Conservation (phyloP, 768 basidiomycete species). For the Hypsizygus marmoreus region DNA sequence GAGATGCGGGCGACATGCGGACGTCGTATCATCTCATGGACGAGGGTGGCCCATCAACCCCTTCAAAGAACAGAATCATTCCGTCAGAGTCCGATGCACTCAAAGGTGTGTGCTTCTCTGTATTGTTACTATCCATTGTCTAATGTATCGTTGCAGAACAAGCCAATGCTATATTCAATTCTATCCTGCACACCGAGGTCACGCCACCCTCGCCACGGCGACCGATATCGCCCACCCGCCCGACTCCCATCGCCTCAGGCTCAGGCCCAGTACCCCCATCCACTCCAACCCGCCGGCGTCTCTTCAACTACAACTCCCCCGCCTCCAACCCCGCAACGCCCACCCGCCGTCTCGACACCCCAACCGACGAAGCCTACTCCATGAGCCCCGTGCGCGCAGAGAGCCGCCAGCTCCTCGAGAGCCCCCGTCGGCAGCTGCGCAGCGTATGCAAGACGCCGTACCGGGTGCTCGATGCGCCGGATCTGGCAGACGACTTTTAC, state of each 20-base stretch:
- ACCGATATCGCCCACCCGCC: conserved; percentile 62
- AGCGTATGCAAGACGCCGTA: conserved; percentile 94
- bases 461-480: conserved; percentile 95
- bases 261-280: conserved; percentile 45
- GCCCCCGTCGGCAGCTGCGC: conserved; percentile 78
- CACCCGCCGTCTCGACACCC: conserved; percentile 69
- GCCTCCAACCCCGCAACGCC: conserved; percentile 59
- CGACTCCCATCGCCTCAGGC: conserved; percentile 38
- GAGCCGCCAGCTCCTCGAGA: conserved; percentile 80
- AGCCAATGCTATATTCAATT: conserved; percentile 80
- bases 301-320: conserved; percentile 72
- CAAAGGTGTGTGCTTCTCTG: conserved; percentile 51
- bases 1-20: conserved; percentile 63
- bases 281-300: conserved; percentile 57
- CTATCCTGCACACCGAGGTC: conserved; percentile 77
- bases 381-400: conserved; percentile 87
- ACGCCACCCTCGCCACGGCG: conserved; percentile 68
- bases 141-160: conserved; percentile 53
- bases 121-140: conserved; percentile 6
- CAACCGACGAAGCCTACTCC: conserved; percentile 87
- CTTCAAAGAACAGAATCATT: conserved; percentile 63
- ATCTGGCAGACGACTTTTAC: conserved; percentile 97
- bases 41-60: conserved; percentile 57
- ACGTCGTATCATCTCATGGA: conserved; percentile 69
- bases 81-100: conserved; percentile 76